phyloP scores from a whole-genome alignment of 805 yeast species.

The Candida krabiensis region DNA sequence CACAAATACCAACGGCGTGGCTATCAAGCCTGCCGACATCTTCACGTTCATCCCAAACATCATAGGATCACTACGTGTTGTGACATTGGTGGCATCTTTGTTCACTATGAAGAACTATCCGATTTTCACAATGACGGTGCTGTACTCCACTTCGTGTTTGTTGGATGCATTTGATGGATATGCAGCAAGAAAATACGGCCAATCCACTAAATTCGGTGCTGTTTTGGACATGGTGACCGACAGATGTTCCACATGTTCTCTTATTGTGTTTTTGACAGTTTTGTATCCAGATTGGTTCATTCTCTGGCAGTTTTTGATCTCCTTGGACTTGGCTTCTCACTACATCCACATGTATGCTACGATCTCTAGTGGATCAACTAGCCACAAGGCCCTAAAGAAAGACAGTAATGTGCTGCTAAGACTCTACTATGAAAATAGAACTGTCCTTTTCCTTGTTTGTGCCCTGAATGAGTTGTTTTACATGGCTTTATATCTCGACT shows the following conservation, averaged over 20 bases:
- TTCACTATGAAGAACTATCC: slow-evolving; percentile 85
- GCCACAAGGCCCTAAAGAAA: slow-evolving; percentile 81
- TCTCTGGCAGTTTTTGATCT: slow-evolving; percentile 79
- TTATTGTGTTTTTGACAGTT: slow-evolving; percentile 81
- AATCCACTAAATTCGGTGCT: slow-evolving; percentile 92
- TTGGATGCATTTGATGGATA: slow-evolving; percentile 96
- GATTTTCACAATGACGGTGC: slow-evolving; percentile 60
- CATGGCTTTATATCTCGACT: slow-evolving; percentile 79
- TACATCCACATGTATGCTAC: slow-evolving; percentile 99
- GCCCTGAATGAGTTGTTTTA: slow-evolving; percentile 92
- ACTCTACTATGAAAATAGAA: slow-evolving; percentile 84
- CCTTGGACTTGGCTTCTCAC: slow-evolving; percentile 88
- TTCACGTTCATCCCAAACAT: slow-evolving; percentile 85
- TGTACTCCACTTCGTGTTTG: slow-evolving; percentile 86
- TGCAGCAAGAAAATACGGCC: slow-evolving; percentile 87
- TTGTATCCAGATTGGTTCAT: slow-evolving; percentile 71
- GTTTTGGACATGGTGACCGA: slow-evolving; percentile 99
- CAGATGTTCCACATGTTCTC: slow-evolving; percentile 93
- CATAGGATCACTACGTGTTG: slow-evolving; percentile 85
- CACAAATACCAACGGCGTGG: no score
- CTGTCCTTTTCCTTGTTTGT: slow-evolving; percentile 83
- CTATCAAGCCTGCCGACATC: slow-evolving; percentile 47
- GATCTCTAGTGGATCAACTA: slow-evolving; percentile 69
- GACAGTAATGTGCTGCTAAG: slow-evolving; percentile 71
- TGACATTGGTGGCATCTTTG: slow-evolving; percentile 79